Conservation (phyloP, 2,329 filamentous ascomycete species). For the Fusarium nanum region DNA sequence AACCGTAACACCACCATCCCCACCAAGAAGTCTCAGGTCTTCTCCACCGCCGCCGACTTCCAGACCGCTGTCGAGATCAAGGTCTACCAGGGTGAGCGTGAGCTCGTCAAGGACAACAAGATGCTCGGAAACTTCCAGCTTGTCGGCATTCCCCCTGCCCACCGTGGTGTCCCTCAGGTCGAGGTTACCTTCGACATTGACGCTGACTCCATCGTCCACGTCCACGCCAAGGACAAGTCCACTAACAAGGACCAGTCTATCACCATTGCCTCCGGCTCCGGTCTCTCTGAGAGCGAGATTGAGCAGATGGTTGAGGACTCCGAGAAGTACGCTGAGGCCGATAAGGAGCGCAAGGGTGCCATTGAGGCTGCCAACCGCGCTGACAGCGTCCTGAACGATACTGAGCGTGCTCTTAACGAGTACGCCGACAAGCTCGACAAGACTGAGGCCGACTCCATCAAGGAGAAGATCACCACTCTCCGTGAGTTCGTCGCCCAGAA, state of each 20-base stretch:
- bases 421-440: slow-evolving; percentile 97
- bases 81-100: slow-evolving; percentile 99
- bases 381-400: slow-evolving; percentile 96
- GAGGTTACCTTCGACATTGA: slow-evolving; percentile 99
- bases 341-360: slow-evolving; percentile 95
- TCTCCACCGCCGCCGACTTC: slow-evolving; percentile 98
- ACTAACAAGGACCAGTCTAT: slow-evolving; percentile 99
- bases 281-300: slow-evolving; percentile 94
- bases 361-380: slow-evolving; percentile 98
- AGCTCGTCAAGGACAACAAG: slow-evolving; percentile 99
- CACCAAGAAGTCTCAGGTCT: slow-evolving; percentile 98
- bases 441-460: slow-evolving; percentile 90
- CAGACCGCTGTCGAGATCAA: slow-evolving; percentile 99
- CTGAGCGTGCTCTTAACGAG: slow-evolving; percentile 97
- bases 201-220: slow-evolving; percentile 96
- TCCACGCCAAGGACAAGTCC: slow-evolving; percentile 98
- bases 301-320: slow-evolving; percentile 98
- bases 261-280: slow-evolving; percentile 96
- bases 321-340: slow-evolving; percentile 92
- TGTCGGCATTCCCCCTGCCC: slow-evolving; percentile 93
- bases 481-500: slow-evolving; percentile 93
- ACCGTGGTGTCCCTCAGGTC: slow-evolving; percentile 94
- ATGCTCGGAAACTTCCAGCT: slow-evolving; percentile 99
- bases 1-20: slow-evolving; percentile 99
- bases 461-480: slow-evolving; percentile 88